Conservation (phyloP, 768 basidiomycete species). For the Mycena alexandri region DNA sequence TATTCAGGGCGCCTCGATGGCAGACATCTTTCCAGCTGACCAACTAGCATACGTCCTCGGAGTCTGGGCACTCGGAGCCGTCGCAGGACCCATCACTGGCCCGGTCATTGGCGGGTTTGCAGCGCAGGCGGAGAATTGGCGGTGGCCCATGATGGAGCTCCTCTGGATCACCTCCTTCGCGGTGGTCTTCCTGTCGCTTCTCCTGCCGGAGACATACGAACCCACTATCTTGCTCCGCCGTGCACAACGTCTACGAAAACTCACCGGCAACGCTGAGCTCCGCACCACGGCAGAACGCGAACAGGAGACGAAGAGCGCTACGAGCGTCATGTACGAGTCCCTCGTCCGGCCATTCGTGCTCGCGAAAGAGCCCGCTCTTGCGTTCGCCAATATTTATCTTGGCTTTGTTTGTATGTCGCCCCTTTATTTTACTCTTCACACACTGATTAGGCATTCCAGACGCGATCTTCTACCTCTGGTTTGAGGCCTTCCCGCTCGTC, state of each 20-base stretch:
- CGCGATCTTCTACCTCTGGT: conserved; percentile 48
- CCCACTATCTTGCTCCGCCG: conserved; percentile 46
- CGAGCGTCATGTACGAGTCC: conserved; percentile 37
- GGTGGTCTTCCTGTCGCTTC: conserved; percentile 43
- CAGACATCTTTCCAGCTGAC: conserved; percentile 14
- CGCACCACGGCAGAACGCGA: conserved; percentile 42
- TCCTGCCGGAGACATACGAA: conserved; percentile 46
- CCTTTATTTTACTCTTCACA: no score
- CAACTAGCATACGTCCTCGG: conserved; percentile 18
- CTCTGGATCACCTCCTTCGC: conserved; percentile 45
- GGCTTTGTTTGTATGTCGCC: conserved; percentile 39
- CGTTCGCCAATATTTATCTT: conserved; percentile 46
- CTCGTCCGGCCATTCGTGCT: conserved; percentile 47
- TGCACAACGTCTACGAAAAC: conserved; percentile 44
- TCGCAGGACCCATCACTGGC: conserved; percentile 12
- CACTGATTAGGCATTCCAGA: conserved; percentile 3
- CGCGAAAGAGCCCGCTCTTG: conserved; percentile 46
- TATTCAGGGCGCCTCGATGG: conserved; percentile 1
- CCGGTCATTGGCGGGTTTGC: conserved; percentile 36
- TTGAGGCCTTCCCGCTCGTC: conserved; percentile 49
- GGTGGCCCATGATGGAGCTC: conserved; percentile 49
- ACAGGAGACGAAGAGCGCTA: conserved; percentile 29
- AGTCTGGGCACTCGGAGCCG: conserved; percentile 32
- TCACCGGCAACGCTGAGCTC: conserved; percentile 43
- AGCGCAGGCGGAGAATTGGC: conserved; percentile 45